Evolutionary conservation across 805 yeast genomes (phyloP).

Genomic region (Alloascoidea hylecoeti): DNA sequence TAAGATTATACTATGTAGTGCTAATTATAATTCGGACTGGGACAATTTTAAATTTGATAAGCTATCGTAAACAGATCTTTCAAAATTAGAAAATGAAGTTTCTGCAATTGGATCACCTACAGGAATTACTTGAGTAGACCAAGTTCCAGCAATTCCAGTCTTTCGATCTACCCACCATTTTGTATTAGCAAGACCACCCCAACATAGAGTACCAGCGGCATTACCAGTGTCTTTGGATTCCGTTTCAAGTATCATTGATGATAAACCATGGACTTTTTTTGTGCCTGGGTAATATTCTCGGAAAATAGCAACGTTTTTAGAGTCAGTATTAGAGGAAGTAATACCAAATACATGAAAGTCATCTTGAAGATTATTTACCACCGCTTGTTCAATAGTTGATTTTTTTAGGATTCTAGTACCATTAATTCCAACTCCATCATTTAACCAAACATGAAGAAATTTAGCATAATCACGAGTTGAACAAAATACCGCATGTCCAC

Average conservation of each 20-base stretch:
- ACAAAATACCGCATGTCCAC: slow-evolving; percentile 27
- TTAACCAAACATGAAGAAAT: slow-evolving; percentile 22
- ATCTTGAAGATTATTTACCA: not conserved
- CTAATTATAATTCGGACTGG: too few species aligned
- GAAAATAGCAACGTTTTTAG: too few species aligned
- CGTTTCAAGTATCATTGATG: not conserved
- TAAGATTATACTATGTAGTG: too few species aligned
- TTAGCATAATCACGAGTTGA: slow-evolving; percentile 23
- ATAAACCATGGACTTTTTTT: not conserved
- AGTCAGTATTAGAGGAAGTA: not conserved
- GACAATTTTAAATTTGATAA: too few species aligned
- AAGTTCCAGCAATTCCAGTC: slow-evolving; percentile 22
- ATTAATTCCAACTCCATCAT: slow-evolving; percentile 21
- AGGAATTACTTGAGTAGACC: not conserved
- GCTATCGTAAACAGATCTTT: not conserved
- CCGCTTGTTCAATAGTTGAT: not conserved
- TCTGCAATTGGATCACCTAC: not conserved
- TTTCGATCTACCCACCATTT: slow-evolving; percentile 26
- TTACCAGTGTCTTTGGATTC: slow-evolving; percentile 19
- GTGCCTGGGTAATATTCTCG: slow-evolving; percentile 1
- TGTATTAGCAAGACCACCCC: slow-evolving; percentile 26
- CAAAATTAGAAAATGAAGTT: not conserved
- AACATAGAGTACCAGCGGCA: slow-evolving; percentile 19
- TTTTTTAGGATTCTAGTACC: slow-evolving; percentile 17
- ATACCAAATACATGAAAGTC: not conserved